These are phyloP conservation scores for Talaromyces sp. DNA, from an alignment of 2,329 filamentous ascomycete species.

Conservation along the genomic window DNA sequence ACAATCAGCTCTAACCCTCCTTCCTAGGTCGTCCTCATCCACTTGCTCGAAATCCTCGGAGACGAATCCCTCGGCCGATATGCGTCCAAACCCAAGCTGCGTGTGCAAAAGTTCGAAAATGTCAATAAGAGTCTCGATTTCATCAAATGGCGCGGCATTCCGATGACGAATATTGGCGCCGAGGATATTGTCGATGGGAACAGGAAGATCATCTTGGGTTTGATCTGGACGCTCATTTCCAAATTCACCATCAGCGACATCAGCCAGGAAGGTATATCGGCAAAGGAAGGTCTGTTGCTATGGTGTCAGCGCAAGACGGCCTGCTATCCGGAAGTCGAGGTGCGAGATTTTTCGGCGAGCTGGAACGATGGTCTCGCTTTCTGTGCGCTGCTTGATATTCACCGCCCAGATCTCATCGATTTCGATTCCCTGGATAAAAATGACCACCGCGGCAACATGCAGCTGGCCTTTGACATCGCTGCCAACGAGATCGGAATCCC, in stretches of 20 bases:
- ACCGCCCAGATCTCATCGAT: constrained; percentile 93
- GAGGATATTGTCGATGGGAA: constrained; percentile 98
- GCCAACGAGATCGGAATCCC: constrained; percentile 96
- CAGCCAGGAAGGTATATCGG: constrained; percentile 94
- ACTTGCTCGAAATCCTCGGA: constrained; percentile 93
- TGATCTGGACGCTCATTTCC: constrained; percentile 98
- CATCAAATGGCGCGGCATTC: constrained; percentile 82
- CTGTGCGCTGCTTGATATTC: constrained; percentile 92
- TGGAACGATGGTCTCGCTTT: constrained; percentile 98
- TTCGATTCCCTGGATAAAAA: constrained; percentile 90
- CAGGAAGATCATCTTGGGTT: constrained; percentile 89
- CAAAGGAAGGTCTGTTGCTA: constrained; percentile 86
- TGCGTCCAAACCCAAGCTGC: constrained; percentile 90
- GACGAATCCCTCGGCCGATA: constrained; percentile 93
- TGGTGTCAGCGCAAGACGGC: constrained; percentile 99
- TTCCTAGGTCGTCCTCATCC: constrained; percentile 81
- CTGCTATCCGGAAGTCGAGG: constrained; percentile 95
- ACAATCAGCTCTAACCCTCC: neutral
- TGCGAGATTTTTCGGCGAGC: constrained; percentile 87
- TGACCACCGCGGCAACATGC: constrained; percentile 95
- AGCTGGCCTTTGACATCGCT: constrained; percentile 93
- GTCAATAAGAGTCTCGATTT: constrained; percentile 93
- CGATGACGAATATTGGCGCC: constrained; percentile 97
- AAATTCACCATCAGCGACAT: constrained; percentile 98
- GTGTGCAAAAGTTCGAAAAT: constrained; percentile 96